These are phyloP conservation scores for Mortierella hygrophila DNA, from an alignment of 192 early-diverging fungal genomes.

Conservation along the genomic window DNA sequence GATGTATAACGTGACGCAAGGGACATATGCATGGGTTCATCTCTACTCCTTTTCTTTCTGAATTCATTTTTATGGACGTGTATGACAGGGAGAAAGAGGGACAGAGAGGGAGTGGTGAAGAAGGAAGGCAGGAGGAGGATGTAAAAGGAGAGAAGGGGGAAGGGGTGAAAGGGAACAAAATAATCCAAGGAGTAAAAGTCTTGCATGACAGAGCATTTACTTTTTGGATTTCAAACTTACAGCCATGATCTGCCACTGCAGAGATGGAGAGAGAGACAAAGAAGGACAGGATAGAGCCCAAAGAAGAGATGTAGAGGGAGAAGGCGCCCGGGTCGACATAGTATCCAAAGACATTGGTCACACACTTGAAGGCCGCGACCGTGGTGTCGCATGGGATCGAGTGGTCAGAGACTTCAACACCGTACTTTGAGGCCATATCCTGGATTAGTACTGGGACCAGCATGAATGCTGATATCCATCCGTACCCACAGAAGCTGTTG, in stretches of 20 bases:
- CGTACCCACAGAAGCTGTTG: conserved; percentile 35
- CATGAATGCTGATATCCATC: conserved; percentile 12
- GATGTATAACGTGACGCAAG: background rate
- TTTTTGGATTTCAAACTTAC: conserved; percentile 8
- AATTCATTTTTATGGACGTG: background rate
- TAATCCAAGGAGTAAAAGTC: background rate
- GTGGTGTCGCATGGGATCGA: conserved; percentile 25
- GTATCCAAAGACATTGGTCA: conserved; percentile 20
- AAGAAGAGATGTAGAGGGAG: conserved; percentile 53
- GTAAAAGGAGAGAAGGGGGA: background rate
- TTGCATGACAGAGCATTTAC: background rate
- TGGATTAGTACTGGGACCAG: conserved; percentile 36
- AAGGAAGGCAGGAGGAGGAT: background rate
- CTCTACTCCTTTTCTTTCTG: background rate
- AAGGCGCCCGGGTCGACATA: conserved; percentile 38
- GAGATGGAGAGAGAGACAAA: conserved; percentile 52
- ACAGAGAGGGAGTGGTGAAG: too few relatives aligned
- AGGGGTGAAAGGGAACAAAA: background rate
- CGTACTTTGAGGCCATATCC: conserved; percentile 32
- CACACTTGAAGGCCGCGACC: conserved; percentile 31
- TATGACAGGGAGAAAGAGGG: too few relatives aligned
- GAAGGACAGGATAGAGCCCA: conserved; percentile 50
- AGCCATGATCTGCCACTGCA: conserved; percentile 58
- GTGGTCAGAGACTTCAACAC: conserved; percentile 17
- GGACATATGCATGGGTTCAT: background rate